Evolutionary conservation across 345 rosid species (phyloP).

Genomic region (Eucalyptus erythrocorys): DNA sequence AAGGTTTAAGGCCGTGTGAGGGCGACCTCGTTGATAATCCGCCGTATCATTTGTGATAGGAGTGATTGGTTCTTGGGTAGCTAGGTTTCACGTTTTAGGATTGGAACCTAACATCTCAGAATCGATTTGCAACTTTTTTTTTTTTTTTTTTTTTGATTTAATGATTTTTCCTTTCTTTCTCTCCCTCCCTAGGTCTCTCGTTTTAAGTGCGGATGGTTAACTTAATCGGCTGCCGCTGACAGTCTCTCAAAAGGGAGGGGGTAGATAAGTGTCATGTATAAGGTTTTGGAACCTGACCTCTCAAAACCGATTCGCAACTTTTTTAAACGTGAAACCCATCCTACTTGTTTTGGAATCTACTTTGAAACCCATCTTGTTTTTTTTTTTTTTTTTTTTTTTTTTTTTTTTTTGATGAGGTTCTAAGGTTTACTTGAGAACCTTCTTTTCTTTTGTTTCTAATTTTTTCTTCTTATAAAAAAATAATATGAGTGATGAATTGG

Average conservation of each 20-base stretch:
- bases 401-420: not conserved
- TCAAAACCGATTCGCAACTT: fast-evolving
- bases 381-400: fast-evolving
- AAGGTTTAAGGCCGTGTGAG: no score
- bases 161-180: no score
- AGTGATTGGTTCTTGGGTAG: no score
- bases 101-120: fast-evolving
- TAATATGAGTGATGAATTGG: not conserved
- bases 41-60: fast-evolving
- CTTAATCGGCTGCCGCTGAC: fast-evolving
- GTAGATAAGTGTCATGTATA: no score
- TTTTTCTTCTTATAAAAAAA: no score
- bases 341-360: not conserved
- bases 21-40: fast-evolving
- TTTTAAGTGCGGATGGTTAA: no score
- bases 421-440: not conserved
- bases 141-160: no score
- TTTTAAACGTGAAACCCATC: no score
- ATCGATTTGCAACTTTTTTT: fast-evolving
- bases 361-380: not conserved
- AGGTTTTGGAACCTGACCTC: no score
- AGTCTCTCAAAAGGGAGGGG: fast-evolving
- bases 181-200: no score
- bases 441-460: no score
- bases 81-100: fast-evolving